Evolutionary conservation across 805 yeast genomes (phyloP).

Genomic region (Debaryomyces tyrocola): DNA sequence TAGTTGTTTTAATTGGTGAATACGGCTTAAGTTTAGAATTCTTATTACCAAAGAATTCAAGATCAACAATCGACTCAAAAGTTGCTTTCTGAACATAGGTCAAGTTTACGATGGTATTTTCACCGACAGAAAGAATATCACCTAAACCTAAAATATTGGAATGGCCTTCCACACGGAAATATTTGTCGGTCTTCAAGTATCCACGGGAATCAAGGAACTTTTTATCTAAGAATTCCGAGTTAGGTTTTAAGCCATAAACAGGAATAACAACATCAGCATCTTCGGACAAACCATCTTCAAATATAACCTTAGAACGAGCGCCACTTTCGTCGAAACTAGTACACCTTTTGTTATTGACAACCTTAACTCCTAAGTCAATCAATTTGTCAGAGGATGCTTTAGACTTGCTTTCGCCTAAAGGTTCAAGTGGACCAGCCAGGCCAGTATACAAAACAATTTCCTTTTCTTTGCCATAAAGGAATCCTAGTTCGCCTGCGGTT

Average conservation of each 20-base stretch:
- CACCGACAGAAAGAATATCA: conserved; percentile 27
- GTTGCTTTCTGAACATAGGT: conserved; percentile 18
- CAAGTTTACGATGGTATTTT: conserved; percentile 26
- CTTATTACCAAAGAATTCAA: conserved; percentile 12
- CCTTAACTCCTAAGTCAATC: conserved; percentile 17
- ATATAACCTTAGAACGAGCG: conserved; percentile 8
- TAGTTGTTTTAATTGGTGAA: conserved; percentile 8
- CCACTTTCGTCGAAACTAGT: conserved; percentile 5
- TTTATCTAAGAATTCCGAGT: conserved; percentile 29
- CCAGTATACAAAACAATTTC: conserved; percentile 29
- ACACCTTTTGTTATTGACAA: conserved; percentile 17
- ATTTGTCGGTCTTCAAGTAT: conserved; percentile 26
- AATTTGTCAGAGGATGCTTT: conserved; percentile 15
- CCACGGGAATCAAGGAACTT: conserved; percentile 24
- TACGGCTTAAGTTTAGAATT: conserved; percentile 12
- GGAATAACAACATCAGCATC: conserved; percentile 31
- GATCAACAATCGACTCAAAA: conserved; percentile 12
- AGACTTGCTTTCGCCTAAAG: conserved; percentile 12
- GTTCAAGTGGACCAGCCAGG: conserved; percentile 14
- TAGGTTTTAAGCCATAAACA: conserved; percentile 26
- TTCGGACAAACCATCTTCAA: conserved; percentile 16
- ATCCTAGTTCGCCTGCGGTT: conserved; percentile 36
- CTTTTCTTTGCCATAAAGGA: conserved; percentile 11
- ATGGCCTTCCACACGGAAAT: conserved; percentile 22
- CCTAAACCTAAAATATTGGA: conserved; percentile 34